Conservation (phyloP, 345 rosid species). For the Erysimum cheiranthoides region DNA sequence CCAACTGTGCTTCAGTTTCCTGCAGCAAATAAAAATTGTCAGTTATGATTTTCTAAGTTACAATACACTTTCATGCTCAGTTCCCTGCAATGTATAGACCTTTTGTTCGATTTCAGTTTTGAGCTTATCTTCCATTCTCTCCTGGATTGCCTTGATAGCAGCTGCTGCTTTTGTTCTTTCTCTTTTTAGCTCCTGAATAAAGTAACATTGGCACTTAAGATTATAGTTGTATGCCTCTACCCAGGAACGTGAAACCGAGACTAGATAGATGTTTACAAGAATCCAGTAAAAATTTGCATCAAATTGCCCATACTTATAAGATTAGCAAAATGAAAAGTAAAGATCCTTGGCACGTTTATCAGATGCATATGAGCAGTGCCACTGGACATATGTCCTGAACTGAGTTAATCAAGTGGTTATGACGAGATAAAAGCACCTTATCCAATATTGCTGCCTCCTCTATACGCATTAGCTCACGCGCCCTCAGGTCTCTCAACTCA, state of each 20-base stretch:
- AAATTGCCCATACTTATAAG: neutral
- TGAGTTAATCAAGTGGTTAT: slow-evolving; percentile 18
- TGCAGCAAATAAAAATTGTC: slow-evolving; percentile 46
- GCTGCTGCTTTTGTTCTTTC: slow-evolving; percentile 87
- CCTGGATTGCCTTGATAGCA: slow-evolving; percentile 79
- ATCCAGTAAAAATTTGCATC: slow-evolving; percentile 3
- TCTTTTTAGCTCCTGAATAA: slow-evolving; percentile 88
- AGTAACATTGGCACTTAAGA: slow-evolving; percentile 19
- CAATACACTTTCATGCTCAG: slow-evolving; percentile 18
- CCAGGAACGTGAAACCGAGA: slow-evolving; percentile 19
- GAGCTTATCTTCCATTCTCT: slow-evolving; percentile 84
- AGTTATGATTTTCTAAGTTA: slow-evolving; percentile 35
- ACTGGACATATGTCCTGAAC: slow-evolving; percentile 10
- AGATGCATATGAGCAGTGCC: slow-evolving; percentile 22
- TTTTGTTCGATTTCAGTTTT: slow-evolving; percentile 80
- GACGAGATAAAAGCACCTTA: slow-evolving; percentile 62
- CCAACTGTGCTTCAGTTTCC: slow-evolving; percentile 76
- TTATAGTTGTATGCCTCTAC: slow-evolving; percentile 1
- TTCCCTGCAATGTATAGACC: slow-evolving; percentile 50
- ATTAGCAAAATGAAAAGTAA: slow-evolving; percentile 8
- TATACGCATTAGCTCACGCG: slow-evolving; percentile 89
- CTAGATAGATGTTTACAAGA: slow-evolving; percentile 15
- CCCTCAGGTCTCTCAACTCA: slow-evolving; percentile 85
- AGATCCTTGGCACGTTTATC: slow-evolving; percentile 23
- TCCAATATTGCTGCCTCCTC: slow-evolving; percentile 97